phyloP scores from a whole-genome alignment of 139 green algal species.

The Tetraselmis striata region DNA sequence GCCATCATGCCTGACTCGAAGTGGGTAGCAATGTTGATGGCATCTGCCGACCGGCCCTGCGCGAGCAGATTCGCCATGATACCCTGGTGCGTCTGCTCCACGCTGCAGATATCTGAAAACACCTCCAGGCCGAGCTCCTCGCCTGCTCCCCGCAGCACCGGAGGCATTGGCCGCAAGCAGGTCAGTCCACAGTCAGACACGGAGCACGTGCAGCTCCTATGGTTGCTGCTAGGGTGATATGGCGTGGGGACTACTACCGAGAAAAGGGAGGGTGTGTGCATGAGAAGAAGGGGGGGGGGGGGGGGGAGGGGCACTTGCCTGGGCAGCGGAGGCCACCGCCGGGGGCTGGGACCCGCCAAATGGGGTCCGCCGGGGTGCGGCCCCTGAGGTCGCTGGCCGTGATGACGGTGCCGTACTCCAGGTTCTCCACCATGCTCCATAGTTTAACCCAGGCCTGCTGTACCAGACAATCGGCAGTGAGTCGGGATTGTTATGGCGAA shows the following conservation, averaged over 20 bases:
- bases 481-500: too few species aligned
- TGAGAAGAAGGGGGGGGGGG: too few species aligned
- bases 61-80: not conserved
- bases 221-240: too few species aligned
- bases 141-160: not conserved
- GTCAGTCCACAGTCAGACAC: not conserved
- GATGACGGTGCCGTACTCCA: not conserved
- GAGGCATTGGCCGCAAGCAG: too few species aligned
- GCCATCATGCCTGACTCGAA: not conserved
- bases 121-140: not conserved
- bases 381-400: not conserved
- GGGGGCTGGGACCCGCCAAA: not conserved
- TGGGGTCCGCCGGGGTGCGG: not conserved
- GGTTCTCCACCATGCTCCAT: not conserved
- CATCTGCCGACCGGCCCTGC: not conserved
- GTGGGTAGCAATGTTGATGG: not conserved
- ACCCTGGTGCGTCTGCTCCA: not conserved
- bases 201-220: too few species aligned
- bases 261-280: not conserved
- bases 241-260: not conserved
- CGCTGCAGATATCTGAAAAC: not conserved
- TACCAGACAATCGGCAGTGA: not conserved
- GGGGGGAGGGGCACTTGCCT: too few species aligned
- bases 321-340: not conserved
- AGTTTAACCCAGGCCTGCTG: not conserved